These are phyloP conservation scores for Fagus crenata DNA, from an alignment of 306 rosid genomes.

Conservation along the genomic window DNA sequence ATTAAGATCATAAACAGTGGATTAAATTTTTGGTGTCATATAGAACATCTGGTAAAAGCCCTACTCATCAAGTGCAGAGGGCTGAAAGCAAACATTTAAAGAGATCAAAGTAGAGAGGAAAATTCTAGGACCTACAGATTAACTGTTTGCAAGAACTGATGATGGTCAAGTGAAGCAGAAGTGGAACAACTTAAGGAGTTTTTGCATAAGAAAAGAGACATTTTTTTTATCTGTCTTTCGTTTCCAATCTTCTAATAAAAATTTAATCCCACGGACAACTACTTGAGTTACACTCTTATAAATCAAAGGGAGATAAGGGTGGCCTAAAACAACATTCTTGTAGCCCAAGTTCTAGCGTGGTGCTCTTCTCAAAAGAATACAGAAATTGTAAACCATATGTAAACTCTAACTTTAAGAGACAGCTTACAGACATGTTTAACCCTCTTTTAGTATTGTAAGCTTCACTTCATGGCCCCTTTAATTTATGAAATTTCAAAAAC, in stretches of 20 bases:
- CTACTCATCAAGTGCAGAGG: background rate
- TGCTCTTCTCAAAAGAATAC: background rate
- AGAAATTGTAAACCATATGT: background rate
- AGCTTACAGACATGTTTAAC: background rate
- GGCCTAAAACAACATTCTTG: constrained; percentile 6
- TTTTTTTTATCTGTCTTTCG: background rate
- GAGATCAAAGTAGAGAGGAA: background rate
- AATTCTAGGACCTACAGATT: background rate
- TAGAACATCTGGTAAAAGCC: background rate
- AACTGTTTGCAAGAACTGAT: background rate
- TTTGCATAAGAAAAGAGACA: background rate
- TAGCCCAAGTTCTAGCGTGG: background rate
- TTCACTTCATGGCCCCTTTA: background rate
- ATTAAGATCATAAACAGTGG: background rate
- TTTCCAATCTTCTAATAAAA: background rate
- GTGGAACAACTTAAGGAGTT: background rate
- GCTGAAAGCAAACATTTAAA: background rate
- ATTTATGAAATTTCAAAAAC: background rate
- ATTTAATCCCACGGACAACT: background rate
- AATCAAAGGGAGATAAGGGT: background rate
- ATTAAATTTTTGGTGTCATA: background rate
- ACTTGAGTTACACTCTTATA: background rate
- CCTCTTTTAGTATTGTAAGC: background rate
- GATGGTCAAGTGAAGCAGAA: background rate
- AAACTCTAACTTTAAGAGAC: background rate